These are phyloP conservation scores for Aspergillus sp. DNA, from an alignment of 2,329 filamentous ascomycete genomes.

Conservation along the genomic window DNA sequence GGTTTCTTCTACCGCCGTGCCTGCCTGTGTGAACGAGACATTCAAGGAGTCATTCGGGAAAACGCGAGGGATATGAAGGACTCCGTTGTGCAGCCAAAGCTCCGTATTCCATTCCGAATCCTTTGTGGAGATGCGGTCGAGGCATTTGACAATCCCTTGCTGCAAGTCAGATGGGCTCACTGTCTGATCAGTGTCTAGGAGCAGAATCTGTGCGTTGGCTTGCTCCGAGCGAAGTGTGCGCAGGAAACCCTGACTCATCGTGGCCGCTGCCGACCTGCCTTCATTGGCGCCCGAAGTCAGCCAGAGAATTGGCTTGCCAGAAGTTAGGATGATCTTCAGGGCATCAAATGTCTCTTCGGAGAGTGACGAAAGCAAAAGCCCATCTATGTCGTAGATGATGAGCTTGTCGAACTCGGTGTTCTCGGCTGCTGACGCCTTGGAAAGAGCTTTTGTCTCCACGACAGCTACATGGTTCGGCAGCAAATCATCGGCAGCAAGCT, in stretches of 20 bases:
- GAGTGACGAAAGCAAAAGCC: not conserved
- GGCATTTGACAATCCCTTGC: no score
- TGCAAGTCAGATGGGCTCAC: no score
- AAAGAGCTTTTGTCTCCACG: no score
- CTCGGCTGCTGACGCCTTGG: no score
- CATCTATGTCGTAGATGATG: not conserved
- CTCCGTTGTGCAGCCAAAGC: constrained; percentile 3
- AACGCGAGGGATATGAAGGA: constrained; percentile 8
- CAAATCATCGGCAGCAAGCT: no score
- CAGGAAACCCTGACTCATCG: not conserved
- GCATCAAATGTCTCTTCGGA: not conserved
- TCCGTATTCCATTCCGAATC: not conserved
- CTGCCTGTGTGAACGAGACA: constrained; percentile 2
- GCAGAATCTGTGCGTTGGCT: not conserved
- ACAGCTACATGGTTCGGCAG: no score
- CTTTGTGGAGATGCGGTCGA: no score
- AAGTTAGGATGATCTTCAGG: not conserved
- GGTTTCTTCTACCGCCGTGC: not conserved
- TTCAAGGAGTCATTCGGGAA: constrained; percentile 7
- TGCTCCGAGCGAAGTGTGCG: not conserved
- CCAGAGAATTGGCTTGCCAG: not conserved
- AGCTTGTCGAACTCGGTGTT: not conserved
- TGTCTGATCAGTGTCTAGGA: not conserved
- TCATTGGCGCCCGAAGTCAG: not conserved
- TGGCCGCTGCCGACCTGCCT: not conserved